Percentiles rank a stretch among this genome's conserved stretches.
phyloP scores from a whole-genome alignment of 2,329 filamentous ascomycete species.

The Ascocoryne sarcoides region DNA sequence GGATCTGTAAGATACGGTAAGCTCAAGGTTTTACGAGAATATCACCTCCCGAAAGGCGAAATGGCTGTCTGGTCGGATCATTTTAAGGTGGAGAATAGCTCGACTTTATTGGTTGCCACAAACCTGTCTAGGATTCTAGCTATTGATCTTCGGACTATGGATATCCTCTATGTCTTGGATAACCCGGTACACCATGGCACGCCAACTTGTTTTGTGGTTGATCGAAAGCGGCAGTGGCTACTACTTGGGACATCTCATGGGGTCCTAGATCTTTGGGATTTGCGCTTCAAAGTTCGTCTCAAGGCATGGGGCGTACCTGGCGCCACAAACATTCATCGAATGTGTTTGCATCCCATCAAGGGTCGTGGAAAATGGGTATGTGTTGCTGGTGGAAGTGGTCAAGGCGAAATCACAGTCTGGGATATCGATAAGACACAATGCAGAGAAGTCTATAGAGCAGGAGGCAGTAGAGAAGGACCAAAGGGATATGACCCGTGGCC shows the following conservation, averaged over 20 bases:
- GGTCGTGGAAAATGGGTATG: constrained; percentile 79
- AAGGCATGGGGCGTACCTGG: constrained; percentile 83
- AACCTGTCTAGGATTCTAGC: constrained; percentile 76
- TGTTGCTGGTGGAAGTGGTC: constrained; percentile 76
- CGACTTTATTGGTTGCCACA: constrained; percentile 79
- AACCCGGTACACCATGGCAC: constrained; percentile 90
- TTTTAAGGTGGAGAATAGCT: constrained; percentile 72
- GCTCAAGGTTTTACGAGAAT: constrained; percentile 66
- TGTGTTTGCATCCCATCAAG: constrained; percentile 70
- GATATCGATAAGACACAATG: constrained; percentile 86
- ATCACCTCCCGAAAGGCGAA: constrained; percentile 66
- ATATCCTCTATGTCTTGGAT: constrained; percentile 65
- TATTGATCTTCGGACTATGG: constrained; percentile 82
- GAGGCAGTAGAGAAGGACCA: constrained; percentile 48
- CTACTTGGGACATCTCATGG: constrained; percentile 88
- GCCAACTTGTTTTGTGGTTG: constrained; percentile 84
- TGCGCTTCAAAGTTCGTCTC: constrained; percentile 84
- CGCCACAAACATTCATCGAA: constrained; percentile 68
- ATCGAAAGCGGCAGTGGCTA: constrained; percentile 81
- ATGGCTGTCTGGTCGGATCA: constrained; percentile 88
- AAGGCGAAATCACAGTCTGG: constrained; percentile 90
- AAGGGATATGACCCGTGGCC: constrained; percentile 76
- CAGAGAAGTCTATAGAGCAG: constrained; percentile 73
- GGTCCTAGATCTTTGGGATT: constrained; percentile 87
- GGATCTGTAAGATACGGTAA: constrained; percentile 68